These are phyloP conservation scores for Serendipita sp. DNA, from an alignment of 768 basidiomycete genomes.

Conservation along the genomic window DNA sequence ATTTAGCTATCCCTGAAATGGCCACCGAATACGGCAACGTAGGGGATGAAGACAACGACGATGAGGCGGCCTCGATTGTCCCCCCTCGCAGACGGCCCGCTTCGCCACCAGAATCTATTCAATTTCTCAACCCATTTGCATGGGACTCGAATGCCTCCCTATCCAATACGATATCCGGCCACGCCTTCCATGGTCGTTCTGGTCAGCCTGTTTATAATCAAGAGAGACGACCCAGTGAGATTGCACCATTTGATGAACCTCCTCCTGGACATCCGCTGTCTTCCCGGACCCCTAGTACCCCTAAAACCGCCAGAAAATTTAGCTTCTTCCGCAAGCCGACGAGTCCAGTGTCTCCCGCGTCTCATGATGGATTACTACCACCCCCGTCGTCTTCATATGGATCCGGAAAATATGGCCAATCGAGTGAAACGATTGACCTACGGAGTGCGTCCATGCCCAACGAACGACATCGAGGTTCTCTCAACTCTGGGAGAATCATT, in stretches of 20 bases:
- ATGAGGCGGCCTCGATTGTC: background rate
- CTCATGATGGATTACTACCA: background rate
- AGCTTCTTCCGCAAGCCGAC: background rate
- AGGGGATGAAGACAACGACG: background rate
- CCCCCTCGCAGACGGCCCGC: background rate
- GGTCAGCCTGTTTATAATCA: background rate
- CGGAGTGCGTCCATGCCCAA: background rate
- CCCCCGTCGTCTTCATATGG: background rate
- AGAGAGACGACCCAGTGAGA: background rate
- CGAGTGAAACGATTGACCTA: background rate
- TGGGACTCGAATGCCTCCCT: background rate
- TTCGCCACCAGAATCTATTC: background rate
- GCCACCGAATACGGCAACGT: no score
- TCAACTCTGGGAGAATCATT: no score
- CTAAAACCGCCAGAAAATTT: background rate
- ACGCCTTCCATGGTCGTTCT: background rate
- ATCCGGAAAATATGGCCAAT: background rate
- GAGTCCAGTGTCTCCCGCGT: background rate
- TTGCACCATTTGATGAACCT: conserved; percentile 3
- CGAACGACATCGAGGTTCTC: no score
- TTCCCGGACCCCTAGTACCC: background rate
- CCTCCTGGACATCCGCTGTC: background rate
- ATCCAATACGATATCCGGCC: background rate
- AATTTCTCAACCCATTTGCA: background rate
- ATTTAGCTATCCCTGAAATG: background rate